Evolutionary conservation across 1,284 basidiomycete species (phyloP).

Genomic region (Malassezia equina): DNA sequence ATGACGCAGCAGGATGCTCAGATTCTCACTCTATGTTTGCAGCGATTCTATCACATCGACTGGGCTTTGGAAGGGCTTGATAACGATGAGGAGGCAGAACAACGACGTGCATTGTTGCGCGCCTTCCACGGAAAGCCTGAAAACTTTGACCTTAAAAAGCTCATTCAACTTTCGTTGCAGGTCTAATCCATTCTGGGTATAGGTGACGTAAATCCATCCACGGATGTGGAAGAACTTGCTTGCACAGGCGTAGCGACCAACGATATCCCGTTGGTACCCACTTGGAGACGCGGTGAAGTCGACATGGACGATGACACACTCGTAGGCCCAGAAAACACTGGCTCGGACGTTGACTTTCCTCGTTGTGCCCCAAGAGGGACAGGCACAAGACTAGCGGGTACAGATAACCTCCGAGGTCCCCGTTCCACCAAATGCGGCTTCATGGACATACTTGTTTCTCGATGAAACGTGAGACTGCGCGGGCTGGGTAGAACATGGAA

Average conservation of each 20-base stretch:
- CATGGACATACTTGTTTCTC: neutral
- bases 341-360: neutral
- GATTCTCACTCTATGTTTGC: constrained; percentile 34
- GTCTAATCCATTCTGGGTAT: neutral
- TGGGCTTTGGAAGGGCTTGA: neutral
- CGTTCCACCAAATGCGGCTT: neutral
- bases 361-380: neutral
- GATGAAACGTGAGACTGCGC: neutral
- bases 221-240: neutral
- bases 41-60: constrained; percentile 40
- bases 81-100: constrained; percentile 13
- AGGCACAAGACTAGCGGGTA: neutral
- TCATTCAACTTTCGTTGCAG: constrained; percentile 20
- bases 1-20: constrained; percentile 38
- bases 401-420: neutral
- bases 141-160: constrained; percentile 30
- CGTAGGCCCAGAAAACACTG: neutral
- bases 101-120: constrained; percentile 27
- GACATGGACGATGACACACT: neutral
- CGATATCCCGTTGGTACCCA: neutral
- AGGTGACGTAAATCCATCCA: neutral
- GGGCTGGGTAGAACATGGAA: neutral
- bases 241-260: neutral
- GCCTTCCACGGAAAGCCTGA: constrained; percentile 33
- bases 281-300: neutral